Percentiles rank a stretch among this genome's conserved stretches.
These are phyloP conservation scores for Phoenix dactylifera DNA, from an alignment of 176 grass and related monocot species.

Conservation along the genomic window DNA sequence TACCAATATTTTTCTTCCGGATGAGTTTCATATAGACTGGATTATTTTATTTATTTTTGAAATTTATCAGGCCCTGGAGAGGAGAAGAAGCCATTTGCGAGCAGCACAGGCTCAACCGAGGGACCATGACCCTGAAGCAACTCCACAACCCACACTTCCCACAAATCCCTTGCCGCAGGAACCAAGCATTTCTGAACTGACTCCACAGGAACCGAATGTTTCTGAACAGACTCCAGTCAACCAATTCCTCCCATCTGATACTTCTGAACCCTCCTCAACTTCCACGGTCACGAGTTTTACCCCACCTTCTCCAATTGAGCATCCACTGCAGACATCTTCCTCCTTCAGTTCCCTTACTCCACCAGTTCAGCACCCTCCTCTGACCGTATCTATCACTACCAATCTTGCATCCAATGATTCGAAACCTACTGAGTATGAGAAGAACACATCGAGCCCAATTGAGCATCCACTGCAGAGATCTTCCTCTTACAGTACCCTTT, in stretches of 20 bases:
- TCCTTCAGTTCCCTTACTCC: no score
- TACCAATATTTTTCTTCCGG: no score
- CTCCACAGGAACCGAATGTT: neutral
- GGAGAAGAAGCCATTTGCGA: slow-evolving; percentile 20
- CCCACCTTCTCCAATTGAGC: slow-evolving; percentile 11
- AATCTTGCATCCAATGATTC: no score
- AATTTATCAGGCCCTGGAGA: slow-evolving; percentile 35
- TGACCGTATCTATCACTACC: no score
- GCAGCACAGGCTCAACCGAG: slow-evolving; percentile 16
- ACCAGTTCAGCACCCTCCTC: no score
- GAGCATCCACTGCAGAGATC: no score
- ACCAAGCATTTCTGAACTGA: neutral
- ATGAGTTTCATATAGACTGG: no score
- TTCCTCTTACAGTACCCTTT: no score
- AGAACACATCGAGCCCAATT: no score
- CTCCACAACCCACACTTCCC: slow-evolving; percentile 16
- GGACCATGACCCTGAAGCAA: slow-evolving; percentile 21
- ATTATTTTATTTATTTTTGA: no score
- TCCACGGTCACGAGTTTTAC: slow-evolving; percentile 17
- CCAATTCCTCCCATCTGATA: slow-evolving; percentile 5
- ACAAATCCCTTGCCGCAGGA: slow-evolving; percentile 20
- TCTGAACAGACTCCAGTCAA: slow-evolving; percentile 16
- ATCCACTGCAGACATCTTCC: neutral
- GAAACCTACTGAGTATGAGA: no score
- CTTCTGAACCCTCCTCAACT: slow-evolving; percentile 23